Conservation (phyloP, 148 eudicot genomes). For the Camellia sinensis region DNA sequence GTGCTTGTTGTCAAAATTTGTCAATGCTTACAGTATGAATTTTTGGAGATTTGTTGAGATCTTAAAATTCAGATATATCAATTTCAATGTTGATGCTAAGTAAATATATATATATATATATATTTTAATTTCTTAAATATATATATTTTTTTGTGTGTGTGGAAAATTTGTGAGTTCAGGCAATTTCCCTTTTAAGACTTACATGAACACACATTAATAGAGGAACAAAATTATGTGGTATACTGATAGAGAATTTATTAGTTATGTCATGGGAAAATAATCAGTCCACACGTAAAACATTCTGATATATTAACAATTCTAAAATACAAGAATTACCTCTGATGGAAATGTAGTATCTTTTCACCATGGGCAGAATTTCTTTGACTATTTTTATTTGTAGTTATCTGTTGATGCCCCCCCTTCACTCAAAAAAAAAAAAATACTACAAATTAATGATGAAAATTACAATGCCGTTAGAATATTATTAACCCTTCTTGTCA, state of each 20-base stretch:
- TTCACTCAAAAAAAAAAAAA: not conserved
- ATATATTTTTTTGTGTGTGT: too few relatives aligned
- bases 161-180: not conserved
- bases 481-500: not conserved
- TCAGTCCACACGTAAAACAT: not conserved
- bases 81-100: not conserved
- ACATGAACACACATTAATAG: not conserved
- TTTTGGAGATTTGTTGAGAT: slow-evolving; percentile 1
- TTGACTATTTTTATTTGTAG: not conserved
- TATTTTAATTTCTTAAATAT: too few relatives aligned
- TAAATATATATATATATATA: not conserved
- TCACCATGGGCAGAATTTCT: not conserved
- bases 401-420: not conserved
- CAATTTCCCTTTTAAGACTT: too few relatives aligned
- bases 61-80: not conserved
- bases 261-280: not conserved
- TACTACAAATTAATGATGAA: not conserved
- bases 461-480: not conserved
- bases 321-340: not conserved
- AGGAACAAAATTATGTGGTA: too few relatives aligned
- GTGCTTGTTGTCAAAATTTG: not conserved
- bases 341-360: too few relatives aligned
- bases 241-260: not conserved
- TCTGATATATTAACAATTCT: not conserved
- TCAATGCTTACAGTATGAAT: not conserved